These are phyloP conservation scores for Gelatoporia subvermispora DNA, from an alignment of 768 basidiomycete genomes.

Conservation along the genomic window DNA sequence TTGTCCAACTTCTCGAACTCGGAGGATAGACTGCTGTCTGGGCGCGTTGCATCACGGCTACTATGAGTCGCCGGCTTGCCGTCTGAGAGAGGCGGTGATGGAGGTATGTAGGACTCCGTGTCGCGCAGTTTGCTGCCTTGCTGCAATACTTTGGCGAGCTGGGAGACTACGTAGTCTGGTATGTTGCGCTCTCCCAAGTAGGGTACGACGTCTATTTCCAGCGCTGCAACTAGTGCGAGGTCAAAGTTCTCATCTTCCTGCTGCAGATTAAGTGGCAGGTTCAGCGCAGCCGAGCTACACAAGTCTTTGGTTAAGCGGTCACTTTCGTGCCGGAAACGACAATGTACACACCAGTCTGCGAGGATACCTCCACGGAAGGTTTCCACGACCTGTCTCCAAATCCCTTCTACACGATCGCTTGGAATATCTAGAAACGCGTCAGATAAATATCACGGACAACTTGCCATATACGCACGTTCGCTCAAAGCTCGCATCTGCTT, in stretches of 20 bases:
- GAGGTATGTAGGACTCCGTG: conserved; percentile 3
- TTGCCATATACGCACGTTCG: conserved; percentile 35
- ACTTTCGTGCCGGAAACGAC: neutral
- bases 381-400: conserved; percentile 82
- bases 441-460: too few species aligned
- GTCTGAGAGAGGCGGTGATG: neutral
- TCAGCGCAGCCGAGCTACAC: conserved; percentile 50
- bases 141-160: conserved; percentile 66
- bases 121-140: conserved; percentile 65
- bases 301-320: neutral
- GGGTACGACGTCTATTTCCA: conserved; percentile 79
- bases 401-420: conserved; percentile 64
- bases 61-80: neutral
- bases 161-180: conserved; percentile 64
- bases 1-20: conserved; percentile 12
- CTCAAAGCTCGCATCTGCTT: conserved; percentile 46
- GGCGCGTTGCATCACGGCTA: conserved; percentile 10
- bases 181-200: conserved; percentile 64
- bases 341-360: conserved; percentile 70
- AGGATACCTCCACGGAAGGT: conserved; percentile 78
- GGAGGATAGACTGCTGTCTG: conserved; percentile 1
- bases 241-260: conserved; percentile 84
- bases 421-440: conserved; percentile 38
- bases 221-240: conserved; percentile 65
- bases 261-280: conserved; percentile 59